phyloP scores from a whole-genome alignment of 345 rosid species.

The Eucalyptus cloeziana region DNA sequence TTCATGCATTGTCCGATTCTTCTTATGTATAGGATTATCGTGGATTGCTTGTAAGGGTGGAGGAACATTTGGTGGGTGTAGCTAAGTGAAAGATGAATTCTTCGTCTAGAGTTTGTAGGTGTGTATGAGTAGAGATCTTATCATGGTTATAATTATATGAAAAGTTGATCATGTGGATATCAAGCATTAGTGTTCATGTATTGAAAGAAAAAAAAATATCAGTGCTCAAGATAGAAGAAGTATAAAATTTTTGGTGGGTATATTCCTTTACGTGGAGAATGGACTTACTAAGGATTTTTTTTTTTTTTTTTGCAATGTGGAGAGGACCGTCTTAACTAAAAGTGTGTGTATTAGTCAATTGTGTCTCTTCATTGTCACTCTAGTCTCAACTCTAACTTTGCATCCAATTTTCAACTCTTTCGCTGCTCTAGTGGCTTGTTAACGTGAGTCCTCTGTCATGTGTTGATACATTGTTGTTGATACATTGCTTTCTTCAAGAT shows the following conservation, averaged over 20 bases:
- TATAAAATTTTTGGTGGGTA: neutral
- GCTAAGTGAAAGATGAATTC: accelerated
- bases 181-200: neutral
- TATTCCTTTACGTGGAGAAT: neutral
- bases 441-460: neutral
- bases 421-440: neutral
- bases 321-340: neutral
- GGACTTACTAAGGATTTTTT: neutral
- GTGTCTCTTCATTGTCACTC: neutral
- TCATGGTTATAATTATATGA: neutral
- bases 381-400: neutral
- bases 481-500: neutral
- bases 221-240: neutral
- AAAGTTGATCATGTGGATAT: neutral
- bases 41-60: neutral
- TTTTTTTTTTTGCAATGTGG: neutral
- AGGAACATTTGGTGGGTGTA: neutral
- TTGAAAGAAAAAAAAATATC: neutral
- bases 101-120: accelerated
- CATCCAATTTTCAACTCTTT: neutral
- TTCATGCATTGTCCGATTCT: accelerated
- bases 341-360: neutral
- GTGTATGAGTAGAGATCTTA: neutral
- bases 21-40: accelerated
- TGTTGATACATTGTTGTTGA: neutral